Evolutionary conservation across 805 yeast species (phyloP).

Genomic region (Naumovozyma dairenensis): DNA sequence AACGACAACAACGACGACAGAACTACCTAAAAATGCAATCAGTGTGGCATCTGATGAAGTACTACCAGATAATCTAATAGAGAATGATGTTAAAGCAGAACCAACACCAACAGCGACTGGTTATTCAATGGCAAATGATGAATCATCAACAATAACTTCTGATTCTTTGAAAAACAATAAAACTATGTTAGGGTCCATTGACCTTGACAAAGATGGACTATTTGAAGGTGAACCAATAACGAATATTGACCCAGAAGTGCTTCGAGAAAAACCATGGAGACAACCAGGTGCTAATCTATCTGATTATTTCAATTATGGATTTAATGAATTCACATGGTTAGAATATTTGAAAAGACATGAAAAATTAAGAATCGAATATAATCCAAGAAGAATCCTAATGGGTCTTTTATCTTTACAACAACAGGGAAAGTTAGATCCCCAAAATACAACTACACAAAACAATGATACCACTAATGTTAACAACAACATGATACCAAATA

Average conservation of each 20-base stretch:
- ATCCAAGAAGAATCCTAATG: slow-evolving; percentile 70
- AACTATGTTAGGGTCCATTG: slow-evolving; percentile 20
- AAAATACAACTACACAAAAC: slow-evolving; percentile 20
- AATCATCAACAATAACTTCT: background rate
- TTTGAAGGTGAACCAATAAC: slow-evolving; percentile 76
- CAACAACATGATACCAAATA: slow-evolving; percentile 2
- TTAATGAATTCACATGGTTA: slow-evolving; percentile 93
- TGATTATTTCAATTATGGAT: slow-evolving; percentile 93
- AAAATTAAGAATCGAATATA: slow-evolving; percentile 64
- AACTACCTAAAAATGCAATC: background rate
- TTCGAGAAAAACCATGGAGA: slow-evolving; percentile 97
- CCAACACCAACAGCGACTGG: slow-evolving; percentile 14
- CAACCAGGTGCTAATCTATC: slow-evolving; percentile 92
- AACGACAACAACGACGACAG: slow-evolving; percentile 4
- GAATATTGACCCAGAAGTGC: slow-evolving; percentile 63
- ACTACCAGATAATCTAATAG: slow-evolving; percentile 5
- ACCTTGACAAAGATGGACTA: slow-evolving; percentile 26
- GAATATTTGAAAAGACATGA: slow-evolving; percentile 87
- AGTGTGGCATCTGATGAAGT: slow-evolving; percentile 7
- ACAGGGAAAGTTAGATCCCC: slow-evolving; percentile 35
- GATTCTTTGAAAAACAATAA: slow-evolving; percentile 7
- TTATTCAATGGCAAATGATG: slow-evolving; percentile 3
- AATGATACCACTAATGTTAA: slow-evolving; percentile 7
- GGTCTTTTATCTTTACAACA: slow-evolving; percentile 31
- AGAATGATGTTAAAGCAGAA: slow-evolving; percentile 12